A percentile compares a stretch with the other conserved stretches of the same genome.
These are phyloP conservation scores for Populus davidiana DNA, from an alignment of 345 rosid genomes.

Conservation along the genomic window DNA sequence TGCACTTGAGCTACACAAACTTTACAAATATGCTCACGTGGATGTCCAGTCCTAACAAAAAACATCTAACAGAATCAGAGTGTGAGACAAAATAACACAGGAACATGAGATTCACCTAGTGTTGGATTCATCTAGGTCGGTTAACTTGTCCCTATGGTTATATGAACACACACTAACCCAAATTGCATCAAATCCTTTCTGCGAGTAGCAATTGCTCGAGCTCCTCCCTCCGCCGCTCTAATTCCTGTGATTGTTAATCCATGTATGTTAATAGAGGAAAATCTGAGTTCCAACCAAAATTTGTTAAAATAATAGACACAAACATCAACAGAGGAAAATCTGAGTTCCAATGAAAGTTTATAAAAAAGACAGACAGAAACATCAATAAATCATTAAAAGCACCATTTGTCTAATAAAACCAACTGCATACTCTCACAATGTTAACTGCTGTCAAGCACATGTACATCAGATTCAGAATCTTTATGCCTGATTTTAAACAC, in stretches of 20 bases:
- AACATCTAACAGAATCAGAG: not conserved
- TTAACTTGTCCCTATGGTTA: not conserved
- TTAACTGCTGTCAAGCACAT: not conserved
- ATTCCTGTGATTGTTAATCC: slow-evolving; percentile 45
- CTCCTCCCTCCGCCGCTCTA: slow-evolving; percentile 75
- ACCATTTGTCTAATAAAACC: not conserved
- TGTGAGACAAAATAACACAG: slow-evolving; percentile 1
- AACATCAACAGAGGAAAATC: not conserved
- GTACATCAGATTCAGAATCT: not conserved
- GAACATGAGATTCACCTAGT: not conserved
- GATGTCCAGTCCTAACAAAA: not conserved
- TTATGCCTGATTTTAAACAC: not conserved
- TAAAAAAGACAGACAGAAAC: not conserved
- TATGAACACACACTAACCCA: not conserved
- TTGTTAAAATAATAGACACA: not conserved
- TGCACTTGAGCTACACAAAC: not conserved
- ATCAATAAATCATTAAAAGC: not conserved
- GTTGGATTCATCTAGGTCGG: not conserved
- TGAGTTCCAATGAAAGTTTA: not conserved
- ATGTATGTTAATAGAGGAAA: not conserved
- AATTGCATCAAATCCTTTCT: slow-evolving; percentile 39
- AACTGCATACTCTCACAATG: not conserved
- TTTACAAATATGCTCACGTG: not conserved
- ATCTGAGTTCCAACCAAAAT: not conserved
- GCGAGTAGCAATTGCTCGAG: slow-evolving; percentile 75